Percentiles rank a stretch among this genome's conserved stretches.
Evolutionary conservation across 148 eudicot genomes (phyloP).

Genomic region (Selenicereus undatus): DNA sequence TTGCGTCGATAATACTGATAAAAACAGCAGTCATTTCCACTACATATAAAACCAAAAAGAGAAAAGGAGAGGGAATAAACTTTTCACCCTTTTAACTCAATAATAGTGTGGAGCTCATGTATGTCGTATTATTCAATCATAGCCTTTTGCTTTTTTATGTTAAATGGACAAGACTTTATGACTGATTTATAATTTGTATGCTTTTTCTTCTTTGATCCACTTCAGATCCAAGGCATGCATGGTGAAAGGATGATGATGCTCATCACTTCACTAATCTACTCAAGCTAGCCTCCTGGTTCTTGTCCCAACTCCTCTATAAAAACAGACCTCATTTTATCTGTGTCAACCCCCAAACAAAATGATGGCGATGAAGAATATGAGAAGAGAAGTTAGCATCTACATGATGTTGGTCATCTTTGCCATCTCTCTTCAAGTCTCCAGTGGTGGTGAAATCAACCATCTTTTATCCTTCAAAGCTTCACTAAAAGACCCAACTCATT

Average conservation of each 20-base stretch:
- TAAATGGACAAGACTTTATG: slow-evolving; percentile 23
- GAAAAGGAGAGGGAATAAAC: slow-evolving; percentile 2
- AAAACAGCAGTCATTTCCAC: not conserved
- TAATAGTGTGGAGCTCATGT: slow-evolving; percentile 10
- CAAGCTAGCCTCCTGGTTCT: not conserved
- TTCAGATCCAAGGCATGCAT: slow-evolving; percentile 30
- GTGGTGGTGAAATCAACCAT: slow-evolving; percentile 35
- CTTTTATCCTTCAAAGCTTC: slow-evolving; percentile 56
- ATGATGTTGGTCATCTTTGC: slow-evolving; percentile 11
- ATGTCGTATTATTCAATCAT: slow-evolving; percentile 2
- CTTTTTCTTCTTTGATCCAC: slow-evolving; percentile 9
- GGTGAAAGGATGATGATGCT: slow-evolving; percentile 21
- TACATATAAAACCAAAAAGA: not conserved
- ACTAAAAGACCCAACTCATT: slow-evolving; percentile 49
- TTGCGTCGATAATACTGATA: not conserved
- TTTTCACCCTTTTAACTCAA: slow-evolving; percentile 8
- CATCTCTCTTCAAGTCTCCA: slow-evolving; percentile 20
- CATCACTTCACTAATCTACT: slow-evolving; percentile 19
- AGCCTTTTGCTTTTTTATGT: slow-evolving; percentile 21
- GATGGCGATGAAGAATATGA: slow-evolving; percentile 13
- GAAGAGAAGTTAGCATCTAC: slow-evolving; percentile 9
- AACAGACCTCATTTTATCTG: not conserved
- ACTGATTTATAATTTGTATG: slow-evolving; percentile 13
- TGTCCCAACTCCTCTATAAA: not conserved
- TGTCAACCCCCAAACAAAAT: slow-evolving; percentile 18